These are phyloP conservation scores for Protea cynaroides DNA, from an alignment of 164 flowering plant species.

Conservation along the genomic window DNA sequence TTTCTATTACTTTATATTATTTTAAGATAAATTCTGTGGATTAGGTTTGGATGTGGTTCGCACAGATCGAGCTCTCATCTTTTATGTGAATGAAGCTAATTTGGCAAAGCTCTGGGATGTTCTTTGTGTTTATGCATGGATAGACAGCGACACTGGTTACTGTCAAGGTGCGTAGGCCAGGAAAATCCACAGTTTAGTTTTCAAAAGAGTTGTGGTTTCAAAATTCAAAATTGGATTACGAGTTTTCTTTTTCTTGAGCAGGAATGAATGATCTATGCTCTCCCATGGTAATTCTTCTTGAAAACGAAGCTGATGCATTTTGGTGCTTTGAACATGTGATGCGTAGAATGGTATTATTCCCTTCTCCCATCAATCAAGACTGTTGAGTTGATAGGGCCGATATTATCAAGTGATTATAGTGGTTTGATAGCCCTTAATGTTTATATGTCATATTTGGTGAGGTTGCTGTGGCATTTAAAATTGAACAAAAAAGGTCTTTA, in stretches of 20 bases:
- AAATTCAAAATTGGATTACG: background rate
- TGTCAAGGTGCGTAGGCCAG: constrained; percentile 60
- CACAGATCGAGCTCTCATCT: constrained; percentile 75
- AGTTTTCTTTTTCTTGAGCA: constrained; percentile 19
- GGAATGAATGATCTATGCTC: constrained; percentile 98
- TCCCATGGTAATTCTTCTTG: constrained; percentile 76
- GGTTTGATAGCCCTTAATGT: background rate
- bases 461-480: background rate
- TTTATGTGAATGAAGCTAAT: constrained; percentile 69
- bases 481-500: no score
- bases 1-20: background rate
- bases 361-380: background rate
- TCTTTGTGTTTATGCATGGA: constrained; percentile 81
- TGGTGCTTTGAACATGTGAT: constrained; percentile 94
- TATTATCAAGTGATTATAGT: background rate
- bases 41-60: constrained; percentile 91
- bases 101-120: constrained; percentile 84
- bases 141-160: constrained; percentile 76
- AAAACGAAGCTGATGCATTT: constrained; percentile 90
- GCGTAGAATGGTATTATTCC: constrained; percentile 73
- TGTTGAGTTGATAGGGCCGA: background rate
- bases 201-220: background rate
- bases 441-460: background rate
- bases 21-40: constrained; percentile 7
- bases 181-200: background rate